These are phyloP conservation scores for Sclerotiophoma versabilis DNA, from an alignment of 2,329 filamentous ascomycete species.

Conservation along the genomic window DNA sequence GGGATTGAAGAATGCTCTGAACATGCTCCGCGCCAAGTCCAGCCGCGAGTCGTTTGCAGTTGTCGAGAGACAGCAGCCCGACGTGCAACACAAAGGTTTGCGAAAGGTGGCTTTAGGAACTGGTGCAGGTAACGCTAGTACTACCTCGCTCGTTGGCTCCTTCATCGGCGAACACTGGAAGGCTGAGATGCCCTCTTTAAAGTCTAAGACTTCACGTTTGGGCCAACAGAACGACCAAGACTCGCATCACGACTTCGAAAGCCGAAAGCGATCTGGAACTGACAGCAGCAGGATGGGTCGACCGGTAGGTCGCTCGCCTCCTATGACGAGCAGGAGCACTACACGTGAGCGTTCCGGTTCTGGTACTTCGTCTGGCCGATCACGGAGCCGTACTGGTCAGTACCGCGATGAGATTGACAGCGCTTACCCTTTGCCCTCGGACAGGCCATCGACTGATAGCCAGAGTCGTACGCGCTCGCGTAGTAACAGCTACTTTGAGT, in stretches of 20 bases:
- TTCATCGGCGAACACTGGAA: slow-evolving; percentile 36
- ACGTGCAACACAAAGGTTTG: slow-evolving; percentile 61
- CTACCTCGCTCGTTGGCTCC: slow-evolving; percentile 39
- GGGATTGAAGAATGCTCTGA: slow-evolving; percentile 64
- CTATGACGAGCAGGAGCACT: slow-evolving; percentile 50
- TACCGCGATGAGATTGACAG: slow-evolving; percentile 61
- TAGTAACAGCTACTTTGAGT: slow-evolving; percentile 50
- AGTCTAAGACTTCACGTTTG: slow-evolving; percentile 42
- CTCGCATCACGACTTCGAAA: slow-evolving; percentile 41
- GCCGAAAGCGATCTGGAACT: slow-evolving; percentile 43
- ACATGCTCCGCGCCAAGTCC: slow-evolving; percentile 70
- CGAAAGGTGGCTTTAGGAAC: slow-evolving; percentile 67
- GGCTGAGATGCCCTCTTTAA: slow-evolving; percentile 34
- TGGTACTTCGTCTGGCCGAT: slow-evolving; percentile 59
- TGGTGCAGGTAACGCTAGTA: slow-evolving; percentile 47
- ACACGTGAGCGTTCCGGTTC: slow-evolving; percentile 63
- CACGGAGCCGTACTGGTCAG: slow-evolving; percentile 58
- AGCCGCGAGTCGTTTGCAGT: slow-evolving; percentile 71
- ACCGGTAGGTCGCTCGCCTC: slow-evolving; percentile 45
- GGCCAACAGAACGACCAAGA: slow-evolving; percentile 46
- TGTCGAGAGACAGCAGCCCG: slow-evolving; percentile 45
- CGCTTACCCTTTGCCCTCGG: slow-evolving; percentile 38
- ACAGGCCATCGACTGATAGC: slow-evolving; percentile 37
- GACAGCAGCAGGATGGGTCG: slow-evolving; percentile 41
- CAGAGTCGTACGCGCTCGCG: slow-evolving; percentile 41